Evolutionary conservation across 257 asterid genomes (phyloP).

Genomic region (Rauvolfia tetraphylla): DNA sequence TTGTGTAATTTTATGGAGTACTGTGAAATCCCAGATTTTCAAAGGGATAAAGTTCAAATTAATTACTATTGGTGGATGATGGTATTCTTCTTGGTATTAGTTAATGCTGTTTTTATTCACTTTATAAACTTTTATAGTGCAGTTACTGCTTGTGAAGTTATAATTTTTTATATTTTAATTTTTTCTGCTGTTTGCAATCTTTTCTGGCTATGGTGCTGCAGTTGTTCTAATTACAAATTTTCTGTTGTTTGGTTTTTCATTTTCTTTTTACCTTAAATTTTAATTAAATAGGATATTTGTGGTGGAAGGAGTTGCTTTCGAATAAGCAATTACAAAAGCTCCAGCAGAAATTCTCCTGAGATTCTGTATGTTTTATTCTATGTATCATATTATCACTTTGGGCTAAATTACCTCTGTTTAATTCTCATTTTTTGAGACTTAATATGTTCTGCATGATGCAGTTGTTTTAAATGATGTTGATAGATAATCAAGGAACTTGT

Average conservation of each 20-base stretch:
- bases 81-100: not conserved
- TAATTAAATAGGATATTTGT: constrained; percentile 51
- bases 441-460: not conserved
- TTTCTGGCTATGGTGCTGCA: not conserved
- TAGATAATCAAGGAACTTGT: not conserved
- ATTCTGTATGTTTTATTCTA: constrained; percentile 57
- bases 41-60: too few species aligned
- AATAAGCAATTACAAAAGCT: constrained; percentile 55
- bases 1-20: not conserved
- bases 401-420: not conserved
- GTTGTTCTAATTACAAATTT: not conserved
- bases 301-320: constrained; percentile 80
- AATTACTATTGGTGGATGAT: not conserved
- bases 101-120: not conserved
- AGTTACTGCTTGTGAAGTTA: not conserved
- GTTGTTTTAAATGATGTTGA: not conserved
- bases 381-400: not conserved
- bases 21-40: not conserved
- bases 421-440: not conserved
- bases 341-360: constrained; percentile 54
- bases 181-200: not conserved
- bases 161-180: not conserved
- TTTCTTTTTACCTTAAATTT: not conserved
- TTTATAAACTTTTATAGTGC: not conserved
- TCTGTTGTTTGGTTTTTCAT: not conserved